Percentiles rank a stretch among this genome's conserved stretches.
Conservation (phyloP, 2,329 filamentous ascomycete genomes). For the Fusarium sp. region DNA sequence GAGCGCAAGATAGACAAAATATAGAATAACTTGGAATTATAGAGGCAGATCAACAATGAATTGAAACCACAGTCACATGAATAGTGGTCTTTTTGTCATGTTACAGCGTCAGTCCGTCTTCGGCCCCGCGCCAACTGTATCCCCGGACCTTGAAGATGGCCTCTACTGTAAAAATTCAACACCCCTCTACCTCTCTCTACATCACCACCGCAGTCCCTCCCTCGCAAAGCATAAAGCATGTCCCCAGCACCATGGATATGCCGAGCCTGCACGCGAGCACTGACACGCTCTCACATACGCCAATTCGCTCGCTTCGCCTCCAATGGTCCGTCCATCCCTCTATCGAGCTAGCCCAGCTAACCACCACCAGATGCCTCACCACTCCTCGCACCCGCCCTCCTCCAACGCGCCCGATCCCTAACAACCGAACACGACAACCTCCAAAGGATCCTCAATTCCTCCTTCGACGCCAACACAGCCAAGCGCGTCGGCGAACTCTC, state of each 20-base stretch:
- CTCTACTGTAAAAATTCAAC: constrained; percentile 40
- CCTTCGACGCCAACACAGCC: constrained; percentile 66
- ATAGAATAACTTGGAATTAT: not conserved
- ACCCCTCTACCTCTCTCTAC: not conserved
- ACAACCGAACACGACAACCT: constrained; percentile 66
- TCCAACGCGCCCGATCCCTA: constrained; percentile 67
- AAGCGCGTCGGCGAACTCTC: constrained; percentile 70
- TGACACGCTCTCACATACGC: constrained; percentile 38
- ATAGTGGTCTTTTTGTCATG: not conserved
- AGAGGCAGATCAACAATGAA: not conserved
- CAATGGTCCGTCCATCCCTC: constrained; percentile 41
- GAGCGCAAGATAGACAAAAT: constrained; percentile 44
- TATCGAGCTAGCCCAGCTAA: constrained; percentile 5
- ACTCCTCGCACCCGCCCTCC: constrained; percentile 62
- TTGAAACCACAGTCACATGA: no score
- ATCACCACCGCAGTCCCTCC: constrained; percentile 9
- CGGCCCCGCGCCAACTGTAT: constrained; percentile 21
- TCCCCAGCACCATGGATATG: constrained; percentile 50
- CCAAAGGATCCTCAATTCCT: constrained; percentile 58
- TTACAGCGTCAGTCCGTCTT: not conserved
- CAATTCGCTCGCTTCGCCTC: constrained; percentile 47
- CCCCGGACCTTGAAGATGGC: constrained; percentile 17
- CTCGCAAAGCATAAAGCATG: no score
- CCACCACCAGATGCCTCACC: constrained; percentile 27
- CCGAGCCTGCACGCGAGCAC: constrained; percentile 47